Conservation (phyloP, 129 eudicot species). For the Chrysanthemum seticuspe region DNA sequence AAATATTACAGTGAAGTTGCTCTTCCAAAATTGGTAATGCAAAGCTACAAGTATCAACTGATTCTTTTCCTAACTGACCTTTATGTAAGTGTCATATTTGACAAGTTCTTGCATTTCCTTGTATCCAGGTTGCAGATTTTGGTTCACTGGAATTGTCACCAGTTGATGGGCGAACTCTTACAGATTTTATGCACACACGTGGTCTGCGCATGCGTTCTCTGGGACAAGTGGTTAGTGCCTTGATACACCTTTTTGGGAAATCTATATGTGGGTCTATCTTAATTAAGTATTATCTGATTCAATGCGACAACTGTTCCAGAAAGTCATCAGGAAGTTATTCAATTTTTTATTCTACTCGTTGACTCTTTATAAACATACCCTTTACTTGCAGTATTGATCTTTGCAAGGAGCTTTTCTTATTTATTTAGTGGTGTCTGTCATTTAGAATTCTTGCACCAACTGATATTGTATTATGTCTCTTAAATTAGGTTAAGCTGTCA, state of each 20-base stretch:
- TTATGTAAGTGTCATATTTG: constrained; percentile 21
- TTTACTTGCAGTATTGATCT: no score
- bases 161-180: constrained; percentile 95
- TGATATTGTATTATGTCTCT: constrained; percentile 22
- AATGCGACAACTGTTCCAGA: no score
- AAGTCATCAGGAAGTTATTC: neutral
- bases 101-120: constrained; percentile 4
- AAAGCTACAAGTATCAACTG: constrained; percentile 13
- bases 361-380: no score
- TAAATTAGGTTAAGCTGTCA: constrained; percentile 85
- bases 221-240: constrained; percentile 86
- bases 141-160: constrained; percentile 99
- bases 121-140: constrained; percentile 90
- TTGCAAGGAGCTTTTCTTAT: constrained; percentile 10
- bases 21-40: constrained; percentile 90
- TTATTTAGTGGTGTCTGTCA: neutral
- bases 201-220: constrained; percentile 99
- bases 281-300: neutral
- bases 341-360: no score
- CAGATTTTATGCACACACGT: constrained; percentile 99
- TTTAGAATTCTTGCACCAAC: neutral
- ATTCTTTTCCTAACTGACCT: constrained; percentile 1
- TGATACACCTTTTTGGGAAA: neutral
- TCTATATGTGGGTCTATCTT: neutral
- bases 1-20: constrained; percentile 94